Percentiles rank a stretch among this genome's conserved stretches.
phyloP scores from a whole-genome alignment of 768 basidiomycete species.

The Hortiboletus campestris region DNA sequence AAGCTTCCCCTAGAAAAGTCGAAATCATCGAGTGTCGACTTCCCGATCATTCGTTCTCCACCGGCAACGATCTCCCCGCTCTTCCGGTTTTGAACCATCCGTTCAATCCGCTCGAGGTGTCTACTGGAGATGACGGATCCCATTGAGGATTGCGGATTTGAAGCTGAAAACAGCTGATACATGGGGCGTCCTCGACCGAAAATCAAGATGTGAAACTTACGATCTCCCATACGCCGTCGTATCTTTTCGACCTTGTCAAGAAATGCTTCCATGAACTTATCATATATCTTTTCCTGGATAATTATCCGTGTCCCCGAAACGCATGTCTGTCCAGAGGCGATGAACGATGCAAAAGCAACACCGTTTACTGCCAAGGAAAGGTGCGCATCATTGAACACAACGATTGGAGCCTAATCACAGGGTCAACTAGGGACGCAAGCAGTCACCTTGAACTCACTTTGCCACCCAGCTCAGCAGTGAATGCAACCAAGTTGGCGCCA shows the following conservation, averaged over 20 bases:
- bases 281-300: slow-evolving; percentile 67
- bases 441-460: slow-evolving; percentile 47
- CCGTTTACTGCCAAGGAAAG: slow-evolving; percentile 76
- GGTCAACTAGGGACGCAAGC: background rate
- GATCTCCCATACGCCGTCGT: slow-evolving; percentile 70
- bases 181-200: background rate
- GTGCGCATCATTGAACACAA: slow-evolving; percentile 80
- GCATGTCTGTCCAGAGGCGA: slow-evolving; percentile 88
- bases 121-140: slow-evolving; percentile 71
- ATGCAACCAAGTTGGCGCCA: slow-evolving; percentile 69
- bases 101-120: slow-evolving; percentile 65
- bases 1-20: slow-evolving; percentile 73
- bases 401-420: slow-evolving; percentile 62
- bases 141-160: slow-evolving; percentile 71
- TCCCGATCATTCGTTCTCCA: slow-evolving; percentile 61
- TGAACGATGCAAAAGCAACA: slow-evolving; percentile 76
- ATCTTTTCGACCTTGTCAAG: slow-evolving; percentile 63
- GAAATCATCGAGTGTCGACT: slow-evolving; percentile 64
- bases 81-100: slow-evolving; percentile 47
- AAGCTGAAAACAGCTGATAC: slow-evolving; percentile 41
- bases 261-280: slow-evolving; percentile 61
- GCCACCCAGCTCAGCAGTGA: slow-evolving; percentile 84
- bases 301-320: slow-evolving; percentile 89
- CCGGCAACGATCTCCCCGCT: slow-evolving; percentile 56
- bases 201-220: slow-evolving; percentile 42